Percentiles rank a stretch among this genome's conserved stretches.
Conservation (phyloP, 495 filamentous ascomycete genomes). For the Neurospora sp. region DNA sequence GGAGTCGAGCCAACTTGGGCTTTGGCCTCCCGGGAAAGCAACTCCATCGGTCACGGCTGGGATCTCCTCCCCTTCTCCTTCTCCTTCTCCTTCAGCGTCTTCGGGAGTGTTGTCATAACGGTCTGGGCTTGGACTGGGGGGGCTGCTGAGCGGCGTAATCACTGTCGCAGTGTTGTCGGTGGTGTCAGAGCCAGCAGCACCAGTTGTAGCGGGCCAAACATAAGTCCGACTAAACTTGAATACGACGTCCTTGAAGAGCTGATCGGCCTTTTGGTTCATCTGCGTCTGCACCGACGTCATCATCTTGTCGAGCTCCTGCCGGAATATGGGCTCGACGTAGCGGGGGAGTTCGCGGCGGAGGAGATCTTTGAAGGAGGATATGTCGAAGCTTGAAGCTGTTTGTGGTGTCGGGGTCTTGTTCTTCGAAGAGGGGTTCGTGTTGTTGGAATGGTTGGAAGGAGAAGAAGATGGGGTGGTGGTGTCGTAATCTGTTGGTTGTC, state of each 20-base stretch:
- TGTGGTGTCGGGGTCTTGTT: neutral
- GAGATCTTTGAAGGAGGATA: constrained; percentile 3
- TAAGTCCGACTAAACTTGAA: constrained; percentile 9
- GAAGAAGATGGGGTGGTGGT: neutral
- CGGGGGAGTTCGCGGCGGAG: constrained; percentile 11
- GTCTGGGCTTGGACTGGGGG: neutral
- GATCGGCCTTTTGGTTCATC: constrained; percentile 8
- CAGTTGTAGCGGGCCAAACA: neutral
- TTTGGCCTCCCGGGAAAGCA: neutral
- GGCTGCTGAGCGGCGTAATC: neutral
- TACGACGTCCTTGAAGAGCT: constrained; percentile 11
- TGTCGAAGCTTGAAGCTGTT: neutral
- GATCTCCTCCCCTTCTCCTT: neutral
- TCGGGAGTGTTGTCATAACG: neutral
- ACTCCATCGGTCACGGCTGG: neutral
- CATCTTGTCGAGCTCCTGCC: constrained; percentile 13
- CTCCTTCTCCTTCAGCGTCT: neutral
- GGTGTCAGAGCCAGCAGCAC: neutral
- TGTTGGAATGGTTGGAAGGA: neutral
- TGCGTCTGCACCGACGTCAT: constrained; percentile 8
- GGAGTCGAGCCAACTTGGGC: neutral
- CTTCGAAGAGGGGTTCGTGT: neutral
- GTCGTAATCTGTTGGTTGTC: neutral
- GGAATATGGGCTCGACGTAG: constrained; percentile 10
- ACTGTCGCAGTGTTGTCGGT: neutral